Evolutionary conservation across 2,329 filamentous ascomycete genomes (phyloP), one percentile per base, ranked within the genome.

Genomic region (Pleurostoma richardsiae): DNA sequence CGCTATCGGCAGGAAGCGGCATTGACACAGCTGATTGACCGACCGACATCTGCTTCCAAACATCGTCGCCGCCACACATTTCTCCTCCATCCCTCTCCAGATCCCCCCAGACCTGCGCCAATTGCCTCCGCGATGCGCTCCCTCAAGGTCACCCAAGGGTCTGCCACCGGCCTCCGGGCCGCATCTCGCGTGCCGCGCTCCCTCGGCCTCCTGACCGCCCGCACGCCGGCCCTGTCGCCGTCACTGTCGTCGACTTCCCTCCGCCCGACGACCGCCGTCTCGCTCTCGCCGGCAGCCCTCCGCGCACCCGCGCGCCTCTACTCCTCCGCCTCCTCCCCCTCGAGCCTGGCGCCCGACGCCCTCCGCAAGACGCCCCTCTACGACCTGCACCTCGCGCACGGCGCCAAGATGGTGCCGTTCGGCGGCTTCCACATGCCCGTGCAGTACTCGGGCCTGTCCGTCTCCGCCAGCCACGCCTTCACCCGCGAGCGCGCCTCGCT

Each of bases 341-440:
- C 48, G 19, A 42, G 44, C 27, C 19, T 19, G 19, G 19, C 19
- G 19, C 19, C 19, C 19, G 48, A 48, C 27, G 36, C 41, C 6
- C 59, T 63, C 31, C 51, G 51, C 29, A 63, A 62, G 51, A 68
- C 65, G 6, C 56, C 62, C 39, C 64, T 68, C 49, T 64, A 67
- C 52, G 56, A 63, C 54, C 57, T 68, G 6, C 64, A 68, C 57
- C 45, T 91, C 52, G 76, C 80, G 49, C 75, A 88, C 62, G 89
- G 89, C 56, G 94, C 80, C 55, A 96, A 95, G 72, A 94, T 97
- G 82, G 92, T 96, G 43, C 88, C 90, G n/a, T 99, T 96, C 69
- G 92, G 88, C 53, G 90, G 90, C 55, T 96, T 85, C 72, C 76
- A 81, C 57, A 96, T 99, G 90, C 94, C 94, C 6, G 83, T 99